Evolutionary conservation across 2,329 filamentous ascomycete species (phyloP).

Genomic region (Fusarium chlamydosporum): DNA sequence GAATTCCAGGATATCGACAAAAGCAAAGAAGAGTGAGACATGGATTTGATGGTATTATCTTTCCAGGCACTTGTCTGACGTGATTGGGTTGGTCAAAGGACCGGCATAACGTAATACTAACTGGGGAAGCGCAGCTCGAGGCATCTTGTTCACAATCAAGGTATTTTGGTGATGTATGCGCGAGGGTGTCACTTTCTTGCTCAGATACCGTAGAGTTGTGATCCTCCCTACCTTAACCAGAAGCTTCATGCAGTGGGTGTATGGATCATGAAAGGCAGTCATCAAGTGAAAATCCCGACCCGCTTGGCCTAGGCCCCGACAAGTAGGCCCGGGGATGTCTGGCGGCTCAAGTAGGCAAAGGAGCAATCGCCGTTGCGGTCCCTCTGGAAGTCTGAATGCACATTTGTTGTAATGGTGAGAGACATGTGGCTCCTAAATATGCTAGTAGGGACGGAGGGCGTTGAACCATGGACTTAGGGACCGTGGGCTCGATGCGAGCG

Average conservation of each 20-base stretch:
- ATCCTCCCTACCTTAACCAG: conserved; percentile 11
- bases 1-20: conserved; percentile 20
- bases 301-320: conserved; percentile 1
- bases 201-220: conserved; percentile 23
- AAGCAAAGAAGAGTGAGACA: conserved; percentile 31
- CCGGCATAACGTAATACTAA: conserved; percentile 2
- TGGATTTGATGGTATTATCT: conserved; percentile 12
- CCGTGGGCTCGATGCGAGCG: conserved; percentile 20
- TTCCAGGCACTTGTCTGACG: conserved; percentile 37
- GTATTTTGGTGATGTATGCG: conserved; percentile 7
- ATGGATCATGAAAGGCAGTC: background rate
- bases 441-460: conserved; percentile 31
- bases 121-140: conserved; percentile 11
- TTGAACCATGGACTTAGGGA: conserved; percentile 31
- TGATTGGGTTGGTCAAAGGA: conserved; percentile 33
- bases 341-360: conserved; percentile 7
- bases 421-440: conserved; percentile 22
- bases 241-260: background rate
- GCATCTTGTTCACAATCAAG: conserved; percentile 12
- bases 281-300: background rate
- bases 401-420: background rate
- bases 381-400: too few relatives aligned
- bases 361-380: conserved; percentile 9
- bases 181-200: conserved; percentile 5
- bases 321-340: background rate